Base-by-base conservation (phyloP, 2,329 filamentous ascomycete genomes). In the Dryadomyces sulphureus region DNA sequence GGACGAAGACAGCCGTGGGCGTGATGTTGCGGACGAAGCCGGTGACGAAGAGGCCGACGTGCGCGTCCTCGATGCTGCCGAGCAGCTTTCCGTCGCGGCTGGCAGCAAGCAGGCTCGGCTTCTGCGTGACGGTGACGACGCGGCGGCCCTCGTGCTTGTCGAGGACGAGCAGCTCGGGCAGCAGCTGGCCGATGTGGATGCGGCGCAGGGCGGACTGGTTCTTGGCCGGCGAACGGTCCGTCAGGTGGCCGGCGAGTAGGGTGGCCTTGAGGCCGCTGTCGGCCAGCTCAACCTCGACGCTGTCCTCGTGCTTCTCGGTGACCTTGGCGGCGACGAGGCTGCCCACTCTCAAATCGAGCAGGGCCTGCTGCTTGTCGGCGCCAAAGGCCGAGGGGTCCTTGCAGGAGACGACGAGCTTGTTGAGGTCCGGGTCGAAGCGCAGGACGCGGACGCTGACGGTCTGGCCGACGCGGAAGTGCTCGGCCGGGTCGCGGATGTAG, bases 371-470 rank as follows among this genome's bases (percentile, higher is more conserved):
- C 57, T 84, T 83, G 35, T 85, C 79, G 19, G 77, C 56, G 9
- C 84, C 83, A 55, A 92, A 86, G 0, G 77, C 77, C 22, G 80
- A 77, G 8, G 85, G 84, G 54, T 94, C 88, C 63, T 94, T 94
- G 72, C 92, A 98, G 19, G 90, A 94, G 5, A 98, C 84, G 34
- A 86, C 77, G 53, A 98, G 75, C 53, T 83, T 81, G 50, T 73
- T 71, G 35, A 75, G 69, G 48, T 82, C 77, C 1, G 79, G 67
- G 42, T 94, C 79, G 43, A 95, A 78, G 43, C 81, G 84, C 30
- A 94, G 63, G n/a, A 93, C 79, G 56, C 90, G 85, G 19, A 95
- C 84, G 56, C 79, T 93, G 53, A 98, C 82, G 2, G 94, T 90
- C 60, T 98, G 92, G 1, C 92, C 93, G 38, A 79, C 65, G 32